Evolutionary conservation across 768 basidiomycete species (phyloP), one percentile per base, ranked within the genome.

Genomic region (Rhizopogon salebrosus): DNA sequence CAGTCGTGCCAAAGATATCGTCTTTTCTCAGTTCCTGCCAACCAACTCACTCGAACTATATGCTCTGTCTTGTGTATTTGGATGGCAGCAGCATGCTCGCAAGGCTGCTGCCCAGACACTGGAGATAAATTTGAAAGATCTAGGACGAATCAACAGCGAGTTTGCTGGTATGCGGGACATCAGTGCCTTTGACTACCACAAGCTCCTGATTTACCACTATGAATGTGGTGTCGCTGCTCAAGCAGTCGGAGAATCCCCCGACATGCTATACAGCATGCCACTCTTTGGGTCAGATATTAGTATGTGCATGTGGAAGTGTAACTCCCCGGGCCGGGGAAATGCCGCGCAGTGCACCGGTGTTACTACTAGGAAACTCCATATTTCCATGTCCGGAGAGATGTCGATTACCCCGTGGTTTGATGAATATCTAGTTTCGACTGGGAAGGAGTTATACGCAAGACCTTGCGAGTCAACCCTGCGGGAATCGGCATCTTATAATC

Each of bases 131-230:
- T 34, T 34, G 10, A 48, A 48, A 22, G 34, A 50, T 26, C 35
- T 54, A 13, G 49, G 49, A 3, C 42, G 42, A 13, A 37, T 54
- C 20, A 42, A 18, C 34, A 29, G 46, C 24, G 71, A 69, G 53
- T 62, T 60, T 14, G 56, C 68, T 16, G 76, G 77, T 56, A 65
- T 78, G 20, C 71, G 70, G 51, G 64, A 68, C 40, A 73, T 79
- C 52, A 67, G 71, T 1, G 75, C 69, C 5, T 73, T 70, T 10
- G 69, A 67, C 31, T 70, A 73, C 51, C 67, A 71, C 61, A 72
- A 70, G 24, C 64, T 78, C 34, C 70, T 73, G 41, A 64, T 70
- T 31, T 78, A 77, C 56, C 74, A 75, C 57, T 62, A 64, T 35
- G 51, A 62, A 29, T 76, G 76, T 54, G 73, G 71, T 6, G 65